These are phyloP conservation scores for Pichia gijzeniarum DNA, from an alignment of 805 yeast genomes.

Conservation along the genomic window DNA sequence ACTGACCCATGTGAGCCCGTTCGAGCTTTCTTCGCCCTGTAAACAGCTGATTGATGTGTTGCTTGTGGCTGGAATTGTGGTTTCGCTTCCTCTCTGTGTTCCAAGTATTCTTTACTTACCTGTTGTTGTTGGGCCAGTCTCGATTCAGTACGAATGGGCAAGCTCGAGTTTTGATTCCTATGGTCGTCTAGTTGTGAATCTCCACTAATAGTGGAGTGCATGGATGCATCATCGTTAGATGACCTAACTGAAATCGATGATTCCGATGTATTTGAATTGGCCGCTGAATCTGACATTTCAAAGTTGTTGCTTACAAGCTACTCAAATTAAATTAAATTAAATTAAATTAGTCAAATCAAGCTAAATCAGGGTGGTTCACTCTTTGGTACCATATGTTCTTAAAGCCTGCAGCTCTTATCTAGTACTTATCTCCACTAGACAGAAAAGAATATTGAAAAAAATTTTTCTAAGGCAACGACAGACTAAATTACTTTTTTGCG, in stretches of 20 bases:
- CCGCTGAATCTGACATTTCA: constrained; percentile 17
- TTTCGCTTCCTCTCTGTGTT: not conserved
- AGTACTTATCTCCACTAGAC: too few species aligned
- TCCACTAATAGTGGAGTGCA: constrained; percentile 32
- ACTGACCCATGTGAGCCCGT: constrained; percentile 8
- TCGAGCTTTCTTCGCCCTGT: not conserved
- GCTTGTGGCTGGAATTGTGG: too few species aligned
- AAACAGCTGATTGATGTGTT: not conserved
- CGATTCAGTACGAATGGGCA: constrained; percentile 30
- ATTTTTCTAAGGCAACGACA: too few species aligned
- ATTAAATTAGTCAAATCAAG: not conserved
- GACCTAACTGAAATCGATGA: constrained; percentile 24
- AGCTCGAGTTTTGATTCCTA: constrained; percentile 29
- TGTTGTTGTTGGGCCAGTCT: constrained; percentile 2
- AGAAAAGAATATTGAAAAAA: too few species aligned
- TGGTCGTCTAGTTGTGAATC: constrained; percentile 33
- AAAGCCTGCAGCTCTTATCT: not conserved
- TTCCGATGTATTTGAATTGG: constrained; percentile 18
- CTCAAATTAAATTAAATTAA: too few species aligned
- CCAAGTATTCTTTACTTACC: not conserved
- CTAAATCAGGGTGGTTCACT: constrained; percentile 6
- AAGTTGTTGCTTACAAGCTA: not conserved
- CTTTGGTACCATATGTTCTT: not conserved
- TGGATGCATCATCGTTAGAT: constrained; percentile 26
- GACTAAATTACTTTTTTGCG: too few species aligned